Conservation (phyloP, 1,284 basidiomycete species). For the Phellopilus nigrolimitatus region DNA sequence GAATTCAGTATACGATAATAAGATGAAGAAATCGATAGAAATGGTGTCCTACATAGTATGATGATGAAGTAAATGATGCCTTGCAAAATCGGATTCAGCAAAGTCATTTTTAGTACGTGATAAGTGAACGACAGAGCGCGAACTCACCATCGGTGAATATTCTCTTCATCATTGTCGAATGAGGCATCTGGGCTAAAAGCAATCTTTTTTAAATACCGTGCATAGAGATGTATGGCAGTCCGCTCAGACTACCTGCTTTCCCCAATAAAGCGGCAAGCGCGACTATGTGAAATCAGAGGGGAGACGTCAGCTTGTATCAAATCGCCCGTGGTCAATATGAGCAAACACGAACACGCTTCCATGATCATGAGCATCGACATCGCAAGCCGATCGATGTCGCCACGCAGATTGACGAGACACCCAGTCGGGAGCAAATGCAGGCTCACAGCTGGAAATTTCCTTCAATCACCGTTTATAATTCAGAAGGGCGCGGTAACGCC, state of each 20-base stretch:
- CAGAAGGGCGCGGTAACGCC: not conserved
- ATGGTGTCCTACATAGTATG: not conserved
- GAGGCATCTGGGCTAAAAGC: not conserved
- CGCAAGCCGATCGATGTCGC: not conserved
- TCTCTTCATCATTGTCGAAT: not conserved
- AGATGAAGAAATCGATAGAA: not conserved
- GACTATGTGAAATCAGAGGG: no score
- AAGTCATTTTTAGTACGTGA: not conserved
- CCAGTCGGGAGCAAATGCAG: not conserved
- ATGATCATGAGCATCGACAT: not conserved
- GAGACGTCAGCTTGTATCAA: no score
- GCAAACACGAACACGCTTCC: not conserved
- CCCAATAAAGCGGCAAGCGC: no score
- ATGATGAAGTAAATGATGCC: not conserved
- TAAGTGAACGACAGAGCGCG: not conserved
- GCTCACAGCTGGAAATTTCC: no score
- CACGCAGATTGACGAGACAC: not conserved
- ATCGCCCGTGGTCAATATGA: no score
- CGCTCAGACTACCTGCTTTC: no score
- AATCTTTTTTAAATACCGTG: no score
- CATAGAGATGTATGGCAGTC: no score
- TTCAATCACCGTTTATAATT: not conserved
- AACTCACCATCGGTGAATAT: not conserved
- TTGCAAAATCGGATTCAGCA: not conserved
- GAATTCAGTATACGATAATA: not conserved